Percentiles rank a stretch among this genome's conserved stretches.
phyloP scores from a whole-genome alignment of 805 yeast species.

The Suhomyces emberorum region DNA sequence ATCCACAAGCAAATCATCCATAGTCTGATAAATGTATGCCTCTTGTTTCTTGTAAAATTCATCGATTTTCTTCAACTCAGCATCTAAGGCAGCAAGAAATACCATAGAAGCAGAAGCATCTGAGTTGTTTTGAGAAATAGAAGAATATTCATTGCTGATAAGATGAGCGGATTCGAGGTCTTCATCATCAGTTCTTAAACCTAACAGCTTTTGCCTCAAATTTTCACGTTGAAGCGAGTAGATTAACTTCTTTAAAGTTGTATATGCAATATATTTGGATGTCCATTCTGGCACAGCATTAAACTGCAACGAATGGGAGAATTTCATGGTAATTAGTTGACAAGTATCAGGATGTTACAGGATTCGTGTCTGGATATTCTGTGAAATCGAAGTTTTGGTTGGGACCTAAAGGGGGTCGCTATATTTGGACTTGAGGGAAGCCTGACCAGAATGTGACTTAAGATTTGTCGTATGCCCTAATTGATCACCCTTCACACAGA shows the following conservation, averaged over 20 bases:
- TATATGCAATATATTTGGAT: slow-evolving; percentile 84
- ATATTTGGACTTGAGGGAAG: no score
- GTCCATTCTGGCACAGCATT: slow-evolving; percentile 99
- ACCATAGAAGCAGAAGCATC: slow-evolving; percentile 44
- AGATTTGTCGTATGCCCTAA: no score
- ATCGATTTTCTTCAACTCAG: slow-evolving; percentile 74
- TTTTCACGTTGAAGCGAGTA: slow-evolving; percentile 75
- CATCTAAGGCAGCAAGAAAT: slow-evolving; percentile 72
- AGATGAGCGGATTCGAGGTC: slow-evolving; percentile 30
- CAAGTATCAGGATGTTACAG: no score
- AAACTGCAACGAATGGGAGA: slow-evolving; percentile 90
- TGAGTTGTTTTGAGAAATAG: slow-evolving; percentile 7
- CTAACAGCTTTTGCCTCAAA: slow-evolving; percentile 15
- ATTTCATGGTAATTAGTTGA: slow-evolving; percentile 82
- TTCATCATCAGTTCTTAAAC: slow-evolving; percentile 15
- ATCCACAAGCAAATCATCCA: slow-evolving; percentile 58
- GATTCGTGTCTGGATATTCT: no score
- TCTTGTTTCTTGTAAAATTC: slow-evolving; percentile 70
- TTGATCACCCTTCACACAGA: no score
- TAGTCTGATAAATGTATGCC: slow-evolving; percentile 47
- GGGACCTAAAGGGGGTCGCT: no score
- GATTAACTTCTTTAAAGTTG: slow-evolving; percentile 79
- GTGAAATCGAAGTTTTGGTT: no score
- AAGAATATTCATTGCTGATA: slow-evolving; percentile 23
- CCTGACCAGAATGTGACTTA: no score